These are phyloP conservation scores for Nitzschia putrida DNA, from an alignment of 108 stramenopile genomes.

Conservation along the genomic window DNA sequence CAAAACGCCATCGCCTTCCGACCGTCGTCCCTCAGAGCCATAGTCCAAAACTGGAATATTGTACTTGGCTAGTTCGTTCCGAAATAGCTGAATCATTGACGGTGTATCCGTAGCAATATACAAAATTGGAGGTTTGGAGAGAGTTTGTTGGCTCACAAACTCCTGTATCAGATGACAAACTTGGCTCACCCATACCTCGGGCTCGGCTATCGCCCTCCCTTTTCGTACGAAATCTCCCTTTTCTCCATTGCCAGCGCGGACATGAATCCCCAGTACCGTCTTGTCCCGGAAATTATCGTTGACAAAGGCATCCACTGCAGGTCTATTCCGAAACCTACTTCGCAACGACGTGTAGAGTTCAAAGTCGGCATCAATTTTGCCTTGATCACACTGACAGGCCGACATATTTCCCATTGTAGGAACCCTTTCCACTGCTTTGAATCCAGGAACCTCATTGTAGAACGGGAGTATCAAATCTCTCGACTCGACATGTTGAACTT, in stretches of 20 bases:
- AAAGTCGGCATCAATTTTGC: constrained; percentile 33
- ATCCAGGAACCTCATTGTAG: constrained; percentile 36
- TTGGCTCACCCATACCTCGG: constrained; percentile 13
- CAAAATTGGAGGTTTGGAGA: constrained; percentile 24
- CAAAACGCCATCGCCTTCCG: constrained; percentile 30
- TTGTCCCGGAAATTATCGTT: constrained; percentile 1
- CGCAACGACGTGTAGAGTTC: constrained; percentile 30
- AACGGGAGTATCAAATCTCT: constrained; percentile 16
- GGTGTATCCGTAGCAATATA: constrained; percentile 61
- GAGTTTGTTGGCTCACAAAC: constrained; percentile 5
- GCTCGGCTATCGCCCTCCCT: constrained; percentile 38
- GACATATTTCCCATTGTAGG: neutral
- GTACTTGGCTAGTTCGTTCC: constrained; percentile 12
- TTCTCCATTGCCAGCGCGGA: constrained; percentile 64
- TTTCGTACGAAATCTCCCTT: constrained; percentile 40
- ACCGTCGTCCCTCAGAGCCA: constrained; percentile 6
- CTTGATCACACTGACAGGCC: constrained; percentile 20
- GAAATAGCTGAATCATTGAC: constrained; percentile 30
- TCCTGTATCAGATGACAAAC: constrained; percentile 10
- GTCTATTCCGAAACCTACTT: constrained; percentile 28
- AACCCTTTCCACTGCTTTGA: constrained; percentile 5
- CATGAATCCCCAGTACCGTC: constrained; percentile 51
- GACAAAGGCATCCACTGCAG: constrained; percentile 25
- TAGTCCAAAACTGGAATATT: constrained; percentile 24
- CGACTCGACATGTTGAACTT: constrained; percentile 15